These are phyloP conservation scores for Strobilomyces echinocephalus DNA, from an alignment of 768 basidiomycete species.

Conservation along the genomic window DNA sequence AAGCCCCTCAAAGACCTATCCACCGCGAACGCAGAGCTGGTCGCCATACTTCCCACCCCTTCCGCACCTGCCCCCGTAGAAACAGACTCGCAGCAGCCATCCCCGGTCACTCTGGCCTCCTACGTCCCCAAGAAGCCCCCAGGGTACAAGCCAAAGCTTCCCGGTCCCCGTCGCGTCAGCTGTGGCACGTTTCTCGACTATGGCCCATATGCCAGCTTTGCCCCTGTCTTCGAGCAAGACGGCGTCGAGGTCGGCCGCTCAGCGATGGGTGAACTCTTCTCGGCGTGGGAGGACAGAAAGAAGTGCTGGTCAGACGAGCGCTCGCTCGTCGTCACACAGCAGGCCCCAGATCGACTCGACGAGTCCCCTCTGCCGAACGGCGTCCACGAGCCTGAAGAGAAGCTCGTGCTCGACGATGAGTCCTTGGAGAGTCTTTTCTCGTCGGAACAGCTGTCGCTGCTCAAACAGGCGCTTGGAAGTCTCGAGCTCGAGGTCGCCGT, in stretches of 20 bases:
- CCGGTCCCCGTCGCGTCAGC: slow-evolving; percentile 50
- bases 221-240: slow-evolving; percentile 74
- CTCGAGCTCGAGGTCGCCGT: slow-evolving; percentile 67
- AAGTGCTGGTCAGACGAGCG: slow-evolving; percentile 27
- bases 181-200: slow-evolving; percentile 76
- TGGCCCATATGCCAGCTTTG: slow-evolving; percentile 70
- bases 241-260: slow-evolving; percentile 64
- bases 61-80: slow-evolving; percentile 32
- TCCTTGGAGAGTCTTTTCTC: slow-evolving; percentile 54
- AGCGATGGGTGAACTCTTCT: slow-evolving; percentile 56
- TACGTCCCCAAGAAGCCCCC: slow-evolving; percentile 45
- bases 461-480: slow-evolving; percentile 58
- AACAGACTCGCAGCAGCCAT: slow-evolving; percentile 16
- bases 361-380: slow-evolving; percentile 12
- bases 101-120: slow-evolving; percentile 49
- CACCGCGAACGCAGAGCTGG: slow-evolving; percentile 71
- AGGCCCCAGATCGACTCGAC: neutral
- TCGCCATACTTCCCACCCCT: slow-evolving; percentile 66
- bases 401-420: slow-evolving; percentile 30
- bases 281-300: slow-evolving; percentile 44
- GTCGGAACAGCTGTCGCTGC: slow-evolving; percentile 46
- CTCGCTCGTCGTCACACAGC: neutral
- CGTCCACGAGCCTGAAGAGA: slow-evolving; percentile 5
- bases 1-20: slow-evolving; percentile 45
- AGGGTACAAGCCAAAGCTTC: slow-evolving; percentile 38